These are phyloP conservation scores for Jamesozyma rosinii DNA, from an alignment of 805 yeast species.

Conservation along the genomic window DNA sequence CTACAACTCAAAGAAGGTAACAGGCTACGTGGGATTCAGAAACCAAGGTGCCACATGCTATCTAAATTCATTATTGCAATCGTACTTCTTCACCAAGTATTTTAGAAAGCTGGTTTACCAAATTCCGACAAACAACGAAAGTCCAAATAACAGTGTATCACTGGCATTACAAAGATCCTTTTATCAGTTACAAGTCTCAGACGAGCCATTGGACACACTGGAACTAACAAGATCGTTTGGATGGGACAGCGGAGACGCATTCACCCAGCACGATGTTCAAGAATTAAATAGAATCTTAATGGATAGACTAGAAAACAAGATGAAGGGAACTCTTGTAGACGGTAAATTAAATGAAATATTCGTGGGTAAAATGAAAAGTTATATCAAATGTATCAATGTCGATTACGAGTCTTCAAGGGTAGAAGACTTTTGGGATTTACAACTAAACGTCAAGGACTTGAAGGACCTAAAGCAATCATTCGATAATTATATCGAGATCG, in stretches of 20 bases:
- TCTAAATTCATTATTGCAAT: slow-evolving; percentile 82
- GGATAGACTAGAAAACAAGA: slow-evolving; percentile 84
- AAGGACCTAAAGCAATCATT: slow-evolving; percentile 65
- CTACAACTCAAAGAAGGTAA: slow-evolving; percentile 75
- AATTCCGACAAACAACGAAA: slow-evolving; percentile 68
- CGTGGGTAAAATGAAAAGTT: slow-evolving; percentile 95
- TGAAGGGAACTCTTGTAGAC: slow-evolving; percentile 81
- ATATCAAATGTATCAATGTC: slow-evolving; percentile 83
- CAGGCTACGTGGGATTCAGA: slow-evolving; percentile 87
- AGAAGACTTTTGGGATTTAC: slow-evolving; percentile 98
- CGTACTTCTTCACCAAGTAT: slow-evolving; percentile 73
- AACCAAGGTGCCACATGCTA: slow-evolving; percentile 99
- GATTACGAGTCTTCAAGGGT: slow-evolving; percentile 84
- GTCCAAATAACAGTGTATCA: slow-evolving; percentile 54
- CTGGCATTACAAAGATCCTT: slow-evolving; percentile 82
- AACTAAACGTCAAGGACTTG: slow-evolving; percentile 82
- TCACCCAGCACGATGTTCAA: slow-evolving; percentile 96
- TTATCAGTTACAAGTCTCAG: slow-evolving; percentile 65
- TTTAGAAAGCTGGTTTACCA: slow-evolving; percentile 82
- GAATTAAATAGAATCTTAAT: slow-evolving; percentile 89
- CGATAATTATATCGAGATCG: slow-evolving; percentile 78
- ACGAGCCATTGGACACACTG: slow-evolving; percentile 69
- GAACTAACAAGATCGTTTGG: slow-evolving; percentile 91
- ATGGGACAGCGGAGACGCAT: slow-evolving; percentile 93
- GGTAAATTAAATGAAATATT: slow-evolving; percentile 69